phyloP scores from a whole-genome alignment of 345 rosid species.

The Combretum micranthum region DNA sequence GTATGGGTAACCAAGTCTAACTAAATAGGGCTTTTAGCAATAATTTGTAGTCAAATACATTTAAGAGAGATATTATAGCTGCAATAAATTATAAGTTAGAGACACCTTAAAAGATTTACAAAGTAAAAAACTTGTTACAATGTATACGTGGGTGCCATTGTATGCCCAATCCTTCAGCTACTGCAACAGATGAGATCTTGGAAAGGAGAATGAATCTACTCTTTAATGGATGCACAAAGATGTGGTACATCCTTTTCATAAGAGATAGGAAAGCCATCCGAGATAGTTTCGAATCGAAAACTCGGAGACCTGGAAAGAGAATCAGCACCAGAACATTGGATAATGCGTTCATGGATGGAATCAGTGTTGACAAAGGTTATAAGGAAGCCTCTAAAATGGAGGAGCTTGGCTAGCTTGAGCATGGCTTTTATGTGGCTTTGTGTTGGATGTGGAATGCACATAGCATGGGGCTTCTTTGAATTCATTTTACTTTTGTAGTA shows the following conservation, averaged over 20 bases:
- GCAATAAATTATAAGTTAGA: no score
- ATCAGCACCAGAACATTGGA: constrained; percentile 13
- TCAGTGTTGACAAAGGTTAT: no score
- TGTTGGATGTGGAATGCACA: constrained; percentile 30
- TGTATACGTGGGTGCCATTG: no score
- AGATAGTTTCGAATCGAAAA: constrained; percentile 20
- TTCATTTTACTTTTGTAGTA: no score
- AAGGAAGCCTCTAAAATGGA: no score
- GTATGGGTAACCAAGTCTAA: no score
- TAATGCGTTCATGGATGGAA: constrained; percentile 17
- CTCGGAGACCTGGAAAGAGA: constrained; percentile 2
- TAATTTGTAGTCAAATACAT: no score
- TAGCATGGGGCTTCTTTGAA: constrained; percentile 19
- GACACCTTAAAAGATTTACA: no score
- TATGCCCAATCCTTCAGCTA: constrained; percentile 22
- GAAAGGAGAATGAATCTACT: constrained; percentile 19
- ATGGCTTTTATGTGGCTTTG: constrained; percentile 47
- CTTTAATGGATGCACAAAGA: constrained; percentile 10
- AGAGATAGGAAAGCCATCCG: constrained; percentile 21
- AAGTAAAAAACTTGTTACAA: no score
- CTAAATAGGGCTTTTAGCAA: no score
- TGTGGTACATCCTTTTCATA: constrained; percentile 3
- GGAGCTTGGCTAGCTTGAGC: no score
- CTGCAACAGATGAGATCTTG: constrained; percentile 15
- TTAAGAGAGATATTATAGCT: no score